Evolutionary conservation across 2,329 filamentous ascomycete genomes (phyloP), one percentile per base, ranked within the genome.

Genomic region (Alternaria sp.): DNA sequence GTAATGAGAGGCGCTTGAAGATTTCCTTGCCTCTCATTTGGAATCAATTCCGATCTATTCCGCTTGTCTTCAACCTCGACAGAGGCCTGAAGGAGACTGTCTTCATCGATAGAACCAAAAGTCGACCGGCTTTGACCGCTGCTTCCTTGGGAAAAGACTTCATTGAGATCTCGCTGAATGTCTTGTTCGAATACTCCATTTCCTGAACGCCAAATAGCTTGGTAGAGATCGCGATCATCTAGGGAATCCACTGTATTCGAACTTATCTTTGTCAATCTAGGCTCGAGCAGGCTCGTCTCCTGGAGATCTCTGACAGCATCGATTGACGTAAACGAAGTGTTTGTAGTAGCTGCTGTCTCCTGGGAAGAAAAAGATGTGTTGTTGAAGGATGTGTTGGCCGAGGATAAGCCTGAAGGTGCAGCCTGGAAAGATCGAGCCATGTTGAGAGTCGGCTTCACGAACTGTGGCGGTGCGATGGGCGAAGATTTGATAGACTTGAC

Each of bases 101-200:
- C 70, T 22, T 74, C 71, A 40, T 74, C 66, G 2, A 75, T 48
- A 6, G 70, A 71, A 2, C 74, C 74, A 61, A 65, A 76, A 4
- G 66, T 72, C 3, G 73, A 71, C 3, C 64, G 67, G 38, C 63
- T 73, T 25, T 66, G 63, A 7, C 59, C 57, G 14, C 55, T 64
- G n/a, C 45, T 52, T 7, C 68, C 62, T 54, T 68, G 67, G 3
- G 65, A 61, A 1, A 48, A 54, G 27, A 28, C 49, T 28, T 62
- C 54, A 18, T 60, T 40, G 5, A 43, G 34, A 10, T 58, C 44
- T 36, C 20, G 52, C 18, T 57, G 46, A 10, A 60, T 60, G 20
- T 65, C 59, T 28, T 25, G 20, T 28, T 53, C 51, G 12, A 30
- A 46, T 1, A 44, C 27, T 32, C 64, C 59, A 27, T 11, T 54